Base-by-base conservation (phyloP, 345 rosid species). In the Citrus sp. region DNA sequence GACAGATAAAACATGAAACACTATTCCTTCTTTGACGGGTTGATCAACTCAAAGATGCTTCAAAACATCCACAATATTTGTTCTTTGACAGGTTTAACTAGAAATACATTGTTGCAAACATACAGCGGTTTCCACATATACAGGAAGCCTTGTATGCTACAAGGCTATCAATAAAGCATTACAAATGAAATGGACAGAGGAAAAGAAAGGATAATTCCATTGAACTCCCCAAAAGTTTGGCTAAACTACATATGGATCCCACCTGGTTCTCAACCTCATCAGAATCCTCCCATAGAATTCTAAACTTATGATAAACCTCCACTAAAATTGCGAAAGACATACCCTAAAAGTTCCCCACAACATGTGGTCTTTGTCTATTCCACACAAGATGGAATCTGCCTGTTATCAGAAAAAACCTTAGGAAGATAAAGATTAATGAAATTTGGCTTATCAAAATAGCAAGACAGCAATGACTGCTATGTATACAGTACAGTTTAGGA, bases 1-100 rank as follows among this genome's bases (percentile, higher is more conserved):
- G 56, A 51, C 35, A 77, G 73, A 66, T 34, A 64, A 9, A 76
- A 56, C 72, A 65, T 49, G 55, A 54, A 76, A 56, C 72, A 65
- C 16, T 30, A 40, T 63, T 32, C 21, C 16, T 10, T 27, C 42
- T 74, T 21, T 62, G n/a, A 74, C 27, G 8, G 59, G 37, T 38
- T 8, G 27, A 58, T 59, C 19, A 37, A 40, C 12, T 46, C 38
- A 51, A 18, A 70, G 38, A 70, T 25, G 28, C 22, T 54, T 70
- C 55, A 68, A 22, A 40, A 28, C 56, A n/a, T 40, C 72, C 18
- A 12, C 28, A 56, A 0, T 12, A 42, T 42, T 42, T 42, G 1
- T 12, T 10, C 51, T 46, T 46, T 46, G 24, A 73, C 30, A 4
- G 38, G 54, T n/a, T 73, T 38, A 2, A 0, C 6, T 16, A 6